phyloP scores from a whole-genome alignment of 805 yeast species.

The Kodamaea restingae region DNA sequence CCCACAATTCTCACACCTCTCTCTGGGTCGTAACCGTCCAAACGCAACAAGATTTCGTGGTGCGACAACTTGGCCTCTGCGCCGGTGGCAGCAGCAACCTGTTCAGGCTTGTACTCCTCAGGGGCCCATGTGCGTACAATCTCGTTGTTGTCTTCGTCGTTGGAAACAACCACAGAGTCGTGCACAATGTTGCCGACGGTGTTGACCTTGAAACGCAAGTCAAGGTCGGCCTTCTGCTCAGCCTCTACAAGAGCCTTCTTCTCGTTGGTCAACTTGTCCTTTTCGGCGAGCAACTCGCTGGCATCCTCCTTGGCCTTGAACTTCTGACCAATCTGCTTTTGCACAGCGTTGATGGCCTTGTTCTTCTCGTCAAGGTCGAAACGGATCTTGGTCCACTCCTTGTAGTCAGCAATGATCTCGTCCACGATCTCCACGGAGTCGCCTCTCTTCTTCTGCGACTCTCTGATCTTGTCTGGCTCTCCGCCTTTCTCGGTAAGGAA shows the following conservation, averaged over 20 bases:
- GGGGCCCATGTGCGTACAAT: slow-evolving; percentile 87
- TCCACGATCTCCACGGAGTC: slow-evolving; percentile 93
- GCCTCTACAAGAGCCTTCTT: slow-evolving; percentile 61
- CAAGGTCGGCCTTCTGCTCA: slow-evolving; percentile 78
- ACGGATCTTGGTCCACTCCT: slow-evolving; percentile 78
- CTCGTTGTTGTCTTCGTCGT: slow-evolving; percentile 88
- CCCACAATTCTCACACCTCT: slow-evolving; percentile 97
- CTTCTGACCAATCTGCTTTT: slow-evolving; percentile 88
- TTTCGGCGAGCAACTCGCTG: slow-evolving; percentile 70
- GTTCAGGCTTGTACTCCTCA: slow-evolving; percentile 57
- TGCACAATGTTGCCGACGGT: slow-evolving; percentile 93
- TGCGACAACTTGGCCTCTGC: slow-evolving; percentile 80
- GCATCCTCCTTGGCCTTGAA: slow-evolving; percentile 96
- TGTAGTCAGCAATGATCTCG: slow-evolving; percentile 87
- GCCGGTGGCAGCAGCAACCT: slow-evolving; percentile 73
- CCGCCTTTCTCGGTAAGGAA: slow-evolving; percentile 97
- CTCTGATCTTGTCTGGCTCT: slow-evolving; percentile 81
- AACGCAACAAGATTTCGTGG: slow-evolving; percentile 88
- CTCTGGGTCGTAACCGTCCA: slow-evolving; percentile 98
- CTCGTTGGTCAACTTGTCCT: slow-evolving; percentile 66
- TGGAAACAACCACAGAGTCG: slow-evolving; percentile 80
- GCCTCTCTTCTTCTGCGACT: slow-evolving; percentile 91
- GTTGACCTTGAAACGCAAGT: slow-evolving; percentile 75
- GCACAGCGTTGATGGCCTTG: slow-evolving; percentile 83
- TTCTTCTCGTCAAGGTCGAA: slow-evolving; percentile 88